These are phyloP conservation scores for Hericium alpestre DNA, from an alignment of 768 basidiomycete genomes.

Conservation along the genomic window DNA sequence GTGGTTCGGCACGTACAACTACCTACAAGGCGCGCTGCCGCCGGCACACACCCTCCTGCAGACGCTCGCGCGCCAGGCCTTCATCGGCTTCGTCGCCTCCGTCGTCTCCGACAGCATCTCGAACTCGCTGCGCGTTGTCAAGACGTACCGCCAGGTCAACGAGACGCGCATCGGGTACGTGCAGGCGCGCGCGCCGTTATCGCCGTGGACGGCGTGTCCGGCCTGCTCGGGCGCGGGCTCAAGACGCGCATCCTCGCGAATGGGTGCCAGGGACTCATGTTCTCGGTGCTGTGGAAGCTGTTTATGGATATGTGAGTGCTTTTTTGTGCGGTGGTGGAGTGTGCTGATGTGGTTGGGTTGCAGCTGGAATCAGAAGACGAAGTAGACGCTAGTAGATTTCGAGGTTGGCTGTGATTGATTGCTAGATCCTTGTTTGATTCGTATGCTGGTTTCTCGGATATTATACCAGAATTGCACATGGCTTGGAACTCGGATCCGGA, in stretches of 20 bases:
- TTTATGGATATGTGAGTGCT: constrained; percentile 77
- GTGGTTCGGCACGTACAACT: constrained; percentile 87
- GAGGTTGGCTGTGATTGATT: too few relatives aligned
- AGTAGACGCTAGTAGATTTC: not conserved
- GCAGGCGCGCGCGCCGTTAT: constrained; percentile 73
- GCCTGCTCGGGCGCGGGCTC: constrained; percentile 81
- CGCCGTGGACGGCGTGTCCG: constrained; percentile 60
- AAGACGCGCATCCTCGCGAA: constrained; percentile 86
- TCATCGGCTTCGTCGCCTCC: constrained; percentile 86
- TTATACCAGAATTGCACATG: too few relatives aligned
- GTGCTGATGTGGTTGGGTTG: not conserved
- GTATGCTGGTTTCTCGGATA: too few relatives aligned
- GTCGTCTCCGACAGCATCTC: constrained; percentile 77
- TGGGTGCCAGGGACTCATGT: constrained; percentile 85
- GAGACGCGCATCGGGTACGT: constrained; percentile 70
- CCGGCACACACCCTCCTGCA: constrained; percentile 37
- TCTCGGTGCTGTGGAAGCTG: constrained; percentile 82
- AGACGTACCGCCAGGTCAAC: constrained; percentile 92
- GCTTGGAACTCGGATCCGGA: too few relatives aligned
- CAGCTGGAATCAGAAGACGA: constrained; percentile 10
- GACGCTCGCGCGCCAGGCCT: constrained; percentile 67
- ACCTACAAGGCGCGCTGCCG: constrained; percentile 55
- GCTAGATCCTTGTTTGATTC: too few relatives aligned
- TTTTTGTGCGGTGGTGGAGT: not conserved
- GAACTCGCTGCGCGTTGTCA: constrained; percentile 85